phyloP scores from a whole-genome alignment of 2,329 filamentous ascomycete genomes.

The Penicillium sp. region DNA sequence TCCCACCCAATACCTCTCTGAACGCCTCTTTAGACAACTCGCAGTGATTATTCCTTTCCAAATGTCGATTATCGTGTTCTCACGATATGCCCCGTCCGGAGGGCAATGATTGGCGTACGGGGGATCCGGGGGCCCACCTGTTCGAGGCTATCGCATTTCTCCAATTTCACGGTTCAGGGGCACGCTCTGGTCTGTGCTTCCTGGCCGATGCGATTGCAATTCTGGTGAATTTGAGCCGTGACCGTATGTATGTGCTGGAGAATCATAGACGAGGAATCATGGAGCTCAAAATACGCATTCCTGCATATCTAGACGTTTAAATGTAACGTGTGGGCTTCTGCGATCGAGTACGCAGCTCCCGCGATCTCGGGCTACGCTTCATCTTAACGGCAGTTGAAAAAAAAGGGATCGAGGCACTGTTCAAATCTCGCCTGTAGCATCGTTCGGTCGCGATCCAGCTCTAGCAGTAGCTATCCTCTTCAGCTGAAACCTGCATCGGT shows the following conservation, averaged over 20 bases:
- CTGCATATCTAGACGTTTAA: too few species aligned
- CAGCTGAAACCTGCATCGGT: conserved; percentile 1
- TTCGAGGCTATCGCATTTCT: conserved; percentile 14
- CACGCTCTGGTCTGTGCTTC: conserved; percentile 18
- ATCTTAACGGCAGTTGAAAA: not conserved
- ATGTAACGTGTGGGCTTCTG: too few species aligned
- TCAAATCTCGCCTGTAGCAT: not conserved
- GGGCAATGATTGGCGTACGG: conserved; percentile 9
- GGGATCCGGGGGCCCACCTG: conserved; percentile 11
- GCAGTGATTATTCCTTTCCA: not conserved
- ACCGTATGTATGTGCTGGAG: not conserved
- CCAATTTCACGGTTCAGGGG: conserved; percentile 14
- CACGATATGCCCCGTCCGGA: not conserved
- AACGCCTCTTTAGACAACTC: not conserved
- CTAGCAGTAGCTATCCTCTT: conserved; percentile 2
- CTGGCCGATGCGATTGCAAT: not conserved
- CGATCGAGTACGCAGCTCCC: too few species aligned
- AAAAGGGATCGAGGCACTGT: not conserved
- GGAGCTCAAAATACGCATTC: too few species aligned
- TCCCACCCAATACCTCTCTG: too few species aligned
- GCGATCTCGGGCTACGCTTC: not conserved
- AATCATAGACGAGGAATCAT: not conserved
- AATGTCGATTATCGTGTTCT: not conserved
- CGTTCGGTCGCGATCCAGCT: too few species aligned
- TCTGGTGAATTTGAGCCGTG: not conserved